Conservation (phyloP, 495 filamentous ascomycete species). For the Halenospora varia region DNA sequence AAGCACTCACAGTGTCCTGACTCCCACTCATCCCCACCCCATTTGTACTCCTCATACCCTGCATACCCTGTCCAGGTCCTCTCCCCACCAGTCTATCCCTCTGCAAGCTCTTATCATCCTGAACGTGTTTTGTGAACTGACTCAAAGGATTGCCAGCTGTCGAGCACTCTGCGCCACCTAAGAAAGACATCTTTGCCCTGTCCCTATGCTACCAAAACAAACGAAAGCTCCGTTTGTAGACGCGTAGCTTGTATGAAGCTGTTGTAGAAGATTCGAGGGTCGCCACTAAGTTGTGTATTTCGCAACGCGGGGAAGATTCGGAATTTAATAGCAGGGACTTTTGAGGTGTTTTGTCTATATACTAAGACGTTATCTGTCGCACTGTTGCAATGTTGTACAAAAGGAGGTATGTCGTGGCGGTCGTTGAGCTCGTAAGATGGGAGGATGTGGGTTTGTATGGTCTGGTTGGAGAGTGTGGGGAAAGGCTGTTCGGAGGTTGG, state of each 20-base stretch:
- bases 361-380: too few relatives aligned
- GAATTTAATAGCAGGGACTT: too few relatives aligned
- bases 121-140: conserved; percentile 92
- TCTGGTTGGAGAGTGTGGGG: background rate
- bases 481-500: background rate
- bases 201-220: too few relatives aligned
- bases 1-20: conserved; percentile 53
- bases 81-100: conserved; percentile 78
- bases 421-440: too few relatives aligned
- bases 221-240: too few relatives aligned
- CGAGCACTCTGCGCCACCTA: conserved; percentile 94
- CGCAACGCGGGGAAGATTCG: too few relatives aligned
- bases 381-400: too few relatives aligned
- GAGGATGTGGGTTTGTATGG: too few relatives aligned
- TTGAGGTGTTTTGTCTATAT: too few relatives aligned
- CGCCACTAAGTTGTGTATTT: too few relatives aligned
- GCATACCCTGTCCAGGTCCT: conserved; percentile 51
- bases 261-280: too few relatives aligned
- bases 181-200: conserved; percentile 71
- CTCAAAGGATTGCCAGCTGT: conserved; percentile 93
- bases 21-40: conserved; percentile 48
- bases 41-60: conserved; percentile 57
- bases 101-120: conserved; percentile 92
- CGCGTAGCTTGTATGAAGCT: too few relatives aligned
- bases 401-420: background rate